phyloP scores from a whole-genome alignment of 306 rosid genomes.

The Abrus pulchellus region DNA sequence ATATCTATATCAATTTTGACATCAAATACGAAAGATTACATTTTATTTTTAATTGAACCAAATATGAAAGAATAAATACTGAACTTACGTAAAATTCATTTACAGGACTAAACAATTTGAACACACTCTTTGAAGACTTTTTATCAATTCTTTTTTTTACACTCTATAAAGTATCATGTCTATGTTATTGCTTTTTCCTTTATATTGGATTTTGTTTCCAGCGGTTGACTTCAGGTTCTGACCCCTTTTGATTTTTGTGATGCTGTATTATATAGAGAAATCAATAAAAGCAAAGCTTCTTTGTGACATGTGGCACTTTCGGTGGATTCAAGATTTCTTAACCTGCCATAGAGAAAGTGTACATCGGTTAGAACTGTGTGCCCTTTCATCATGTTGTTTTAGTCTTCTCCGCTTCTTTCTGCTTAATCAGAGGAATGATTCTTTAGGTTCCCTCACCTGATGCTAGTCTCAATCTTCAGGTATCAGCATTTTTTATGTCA shows the following conservation, averaged over 20 bases:
- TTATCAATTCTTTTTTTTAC: not conserved
- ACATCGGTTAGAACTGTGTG: slow-evolving; percentile 19
- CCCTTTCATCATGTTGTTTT: slow-evolving; percentile 30
- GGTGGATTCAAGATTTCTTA: slow-evolving; percentile 43
- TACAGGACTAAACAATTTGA: not conserved
- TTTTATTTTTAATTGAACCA: not conserved
- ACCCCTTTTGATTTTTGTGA: slow-evolving; percentile 13
- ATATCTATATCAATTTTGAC: not conserved
- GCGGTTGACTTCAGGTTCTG: slow-evolving; percentile 14
- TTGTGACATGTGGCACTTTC: slow-evolving; percentile 12
- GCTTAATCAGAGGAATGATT: slow-evolving; percentile 33
- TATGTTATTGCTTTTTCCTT: not conserved
- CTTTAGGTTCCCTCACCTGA: not conserved
- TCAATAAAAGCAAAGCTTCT: slow-evolving; percentile 46
- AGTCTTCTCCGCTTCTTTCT: slow-evolving; percentile 20
- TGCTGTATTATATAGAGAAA: slow-evolving; percentile 9
- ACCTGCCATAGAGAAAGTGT: slow-evolving; percentile 46
- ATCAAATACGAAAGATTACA: not conserved
- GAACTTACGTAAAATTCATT: not conserved
- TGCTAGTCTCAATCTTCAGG: slow-evolving; percentile 18
- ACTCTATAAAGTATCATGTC: not conserved
- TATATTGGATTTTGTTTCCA: slow-evolving; percentile 30
- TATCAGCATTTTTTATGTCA: slow-evolving; percentile 6
- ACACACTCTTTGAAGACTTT: slow-evolving; percentile 2
- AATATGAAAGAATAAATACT: not conserved